These are phyloP conservation scores for Diaporthe vexans DNA, from an alignment of 2,329 filamentous ascomycete genomes.

Conservation along the genomic window DNA sequence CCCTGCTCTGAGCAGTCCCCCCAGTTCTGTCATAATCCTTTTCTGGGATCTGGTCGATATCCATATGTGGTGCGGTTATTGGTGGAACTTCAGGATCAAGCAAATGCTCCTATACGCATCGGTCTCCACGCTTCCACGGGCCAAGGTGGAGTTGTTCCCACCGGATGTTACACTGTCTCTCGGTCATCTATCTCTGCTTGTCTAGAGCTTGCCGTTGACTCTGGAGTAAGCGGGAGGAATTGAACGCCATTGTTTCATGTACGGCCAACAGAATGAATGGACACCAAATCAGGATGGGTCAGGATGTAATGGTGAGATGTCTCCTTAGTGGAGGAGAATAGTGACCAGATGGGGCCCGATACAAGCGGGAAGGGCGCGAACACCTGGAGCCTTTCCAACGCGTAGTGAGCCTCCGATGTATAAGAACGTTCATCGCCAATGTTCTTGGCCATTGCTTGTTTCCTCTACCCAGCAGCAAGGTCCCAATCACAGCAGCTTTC, in stretches of 20 bases:
- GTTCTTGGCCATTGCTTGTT: not conserved
- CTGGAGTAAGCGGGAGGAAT: not conserved
- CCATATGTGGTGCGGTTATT: not conserved
- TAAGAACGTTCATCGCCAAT: not conserved
- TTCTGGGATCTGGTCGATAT: not conserved
- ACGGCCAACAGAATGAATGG: constrained; percentile 13
- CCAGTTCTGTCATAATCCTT: not conserved
- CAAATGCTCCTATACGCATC: constrained; percentile 18
- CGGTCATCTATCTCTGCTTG: constrained; percentile 11
- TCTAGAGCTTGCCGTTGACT: not conserved
- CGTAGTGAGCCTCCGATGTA: not conserved
- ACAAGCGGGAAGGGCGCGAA: not conserved
- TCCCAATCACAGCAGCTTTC: not conserved
- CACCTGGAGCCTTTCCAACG: not conserved
- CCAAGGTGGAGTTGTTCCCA: constrained; percentile 1
- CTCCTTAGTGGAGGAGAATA: constrained; percentile 8
- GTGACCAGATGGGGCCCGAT: not conserved
- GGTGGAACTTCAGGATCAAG: constrained; percentile 14
- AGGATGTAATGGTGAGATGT: not conserved
- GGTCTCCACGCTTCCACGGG: not conserved
- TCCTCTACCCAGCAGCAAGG: not conserved
- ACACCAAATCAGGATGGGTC: not conserved
- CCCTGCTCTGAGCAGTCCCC: not conserved
- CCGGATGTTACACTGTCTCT: constrained; percentile 24
- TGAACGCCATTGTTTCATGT: constrained; percentile 15